Base-by-base conservation (phyloP, 2,329 filamentous ascomycete species). In the Purpureocillium takamizusanense region DNA sequence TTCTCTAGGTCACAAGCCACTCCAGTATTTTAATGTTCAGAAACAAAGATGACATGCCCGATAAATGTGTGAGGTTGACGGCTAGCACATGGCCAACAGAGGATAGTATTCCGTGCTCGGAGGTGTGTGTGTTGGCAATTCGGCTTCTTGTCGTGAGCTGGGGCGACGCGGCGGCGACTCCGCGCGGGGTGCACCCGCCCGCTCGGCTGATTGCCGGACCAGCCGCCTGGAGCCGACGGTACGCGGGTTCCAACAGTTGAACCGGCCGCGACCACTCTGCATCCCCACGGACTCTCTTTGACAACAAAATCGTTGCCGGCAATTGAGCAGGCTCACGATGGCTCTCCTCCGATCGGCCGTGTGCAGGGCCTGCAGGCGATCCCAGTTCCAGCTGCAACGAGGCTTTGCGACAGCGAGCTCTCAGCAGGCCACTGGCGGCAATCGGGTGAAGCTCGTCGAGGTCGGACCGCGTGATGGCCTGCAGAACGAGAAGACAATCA, bases 401-500 rank as follows among this genome's bases (percentile, higher is more conserved):
- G 53, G 56, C 33, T 59, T 66, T 43, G 64, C 66, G 35, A 67
- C 66, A n/a, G 60, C 63, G 29, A 57, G 51, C 39, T 45, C 45
- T 31, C 45, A 43, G 23, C 49, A 44, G 35, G 36, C 47, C 23
- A 44, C 53, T 34, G 50, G 53, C 42, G 63, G 68, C 53, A 70
- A 65, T 52, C 57, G 52, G 42, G 70, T 78, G 43, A 72, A 69
- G 60, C 79, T 94, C 30, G 81, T 92, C 44, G 86, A 94, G 65
- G 86, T 94, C 45, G 86, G 85, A 8, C 86, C 86, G 27, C 73
- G 86, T 47, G 86, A 94, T 65, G 86, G 86, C n/a, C 64, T 94
- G 38, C 86, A 94, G 57, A 94, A 92, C 55, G 84, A 92, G 65
- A 84, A 83, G 62, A 75, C 68, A 46, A 69, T 69, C 21, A 82